Percentiles rank a stretch among this genome's conserved stretches.
Conservation (phyloP, 805 yeast genomes). For the Metschnikowia colocasiae region DNA sequence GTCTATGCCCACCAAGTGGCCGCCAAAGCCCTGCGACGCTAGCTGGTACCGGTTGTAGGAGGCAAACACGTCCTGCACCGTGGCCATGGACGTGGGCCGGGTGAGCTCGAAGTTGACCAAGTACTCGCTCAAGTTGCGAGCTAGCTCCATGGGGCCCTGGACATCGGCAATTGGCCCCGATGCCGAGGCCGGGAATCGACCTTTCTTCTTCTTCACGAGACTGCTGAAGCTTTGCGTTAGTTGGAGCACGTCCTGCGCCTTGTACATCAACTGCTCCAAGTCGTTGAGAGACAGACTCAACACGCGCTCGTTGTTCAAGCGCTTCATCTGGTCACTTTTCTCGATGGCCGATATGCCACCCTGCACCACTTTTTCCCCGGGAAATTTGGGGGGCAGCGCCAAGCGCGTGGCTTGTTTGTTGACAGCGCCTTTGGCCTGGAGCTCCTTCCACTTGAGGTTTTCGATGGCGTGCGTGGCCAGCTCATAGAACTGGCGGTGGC, state of each 20-base stretch:
- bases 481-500: constrained; percentile 52
- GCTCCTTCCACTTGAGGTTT: constrained; percentile 46
- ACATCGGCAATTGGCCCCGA: constrained; percentile 33
- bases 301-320: constrained; percentile 56
- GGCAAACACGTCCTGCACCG: constrained; percentile 41
- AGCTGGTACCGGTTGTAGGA: constrained; percentile 36
- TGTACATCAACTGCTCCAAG: constrained; percentile 68
- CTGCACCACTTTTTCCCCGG: constrained; percentile 9
- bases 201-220: constrained; percentile 10
- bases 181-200: background rate
- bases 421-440: constrained; percentile 27
- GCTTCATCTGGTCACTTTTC: constrained; percentile 48
- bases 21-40: constrained; percentile 44
- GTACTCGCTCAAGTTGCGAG: constrained; percentile 78
- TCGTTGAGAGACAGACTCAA: constrained; percentile 71
- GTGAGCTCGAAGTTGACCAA: constrained; percentile 35
- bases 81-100: constrained; percentile 34
- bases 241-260: constrained; percentile 67
- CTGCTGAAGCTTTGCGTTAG: constrained; percentile 26
- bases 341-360: constrained; percentile 75
- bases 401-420: constrained; percentile 22
- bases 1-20: constrained; percentile 63
- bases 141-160: constrained; percentile 51
- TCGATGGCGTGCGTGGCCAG: constrained; percentile 42
- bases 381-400: constrained; percentile 17